phyloP scores from a whole-genome alignment of 1,284 basidiomycete species.

The Malassezia vespertilionis region DNA sequence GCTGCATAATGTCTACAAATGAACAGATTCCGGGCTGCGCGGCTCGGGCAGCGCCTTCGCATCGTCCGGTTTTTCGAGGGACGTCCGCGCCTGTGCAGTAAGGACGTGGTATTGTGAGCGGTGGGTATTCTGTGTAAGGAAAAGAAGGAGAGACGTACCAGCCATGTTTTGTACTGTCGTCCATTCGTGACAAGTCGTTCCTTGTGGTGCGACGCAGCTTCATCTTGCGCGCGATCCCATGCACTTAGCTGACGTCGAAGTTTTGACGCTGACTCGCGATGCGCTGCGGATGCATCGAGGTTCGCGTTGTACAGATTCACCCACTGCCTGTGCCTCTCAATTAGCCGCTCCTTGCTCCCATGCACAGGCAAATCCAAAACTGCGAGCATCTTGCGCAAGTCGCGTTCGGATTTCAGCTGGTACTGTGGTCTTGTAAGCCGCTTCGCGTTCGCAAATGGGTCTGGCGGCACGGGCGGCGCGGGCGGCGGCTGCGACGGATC shows the following conservation, averaged over 20 bases:
- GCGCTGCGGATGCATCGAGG: slow-evolving; percentile 32
- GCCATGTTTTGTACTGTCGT: slow-evolving; percentile 9
- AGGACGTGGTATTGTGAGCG: slow-evolving; percentile 6
- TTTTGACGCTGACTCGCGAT: slow-evolving; percentile 17
- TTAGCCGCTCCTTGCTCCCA: slow-evolving; percentile 25
- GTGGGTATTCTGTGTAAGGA: slow-evolving; percentile 7
- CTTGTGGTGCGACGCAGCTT: background rate
- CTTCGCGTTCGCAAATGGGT: slow-evolving; percentile 15
- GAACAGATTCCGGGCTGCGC: too few relatives aligned
- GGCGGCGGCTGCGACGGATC: slow-evolving; percentile 21
- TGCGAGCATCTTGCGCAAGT: slow-evolving; percentile 32
- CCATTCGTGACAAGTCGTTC: background rate
- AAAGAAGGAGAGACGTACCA: slow-evolving; percentile 1
- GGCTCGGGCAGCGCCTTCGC: too few relatives aligned
- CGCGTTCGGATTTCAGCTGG: slow-evolving; percentile 25
- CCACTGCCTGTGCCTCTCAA: slow-evolving; percentile 40
- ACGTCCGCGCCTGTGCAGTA: slow-evolving; percentile 7
- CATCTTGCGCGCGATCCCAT: slow-evolving; percentile 27
- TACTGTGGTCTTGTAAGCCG: slow-evolving; percentile 35
- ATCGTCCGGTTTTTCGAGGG: too few relatives aligned
- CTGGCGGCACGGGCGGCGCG: slow-evolving; percentile 13
- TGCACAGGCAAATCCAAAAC: slow-evolving; percentile 20
- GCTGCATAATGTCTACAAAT: too few relatives aligned
- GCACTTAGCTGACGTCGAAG: slow-evolving; percentile 25
- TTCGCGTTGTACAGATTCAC: slow-evolving; percentile 44